phyloP scores from a whole-genome alignment of 352 stramenopile genomes.

The Saprolegnia diclina region DNA sequence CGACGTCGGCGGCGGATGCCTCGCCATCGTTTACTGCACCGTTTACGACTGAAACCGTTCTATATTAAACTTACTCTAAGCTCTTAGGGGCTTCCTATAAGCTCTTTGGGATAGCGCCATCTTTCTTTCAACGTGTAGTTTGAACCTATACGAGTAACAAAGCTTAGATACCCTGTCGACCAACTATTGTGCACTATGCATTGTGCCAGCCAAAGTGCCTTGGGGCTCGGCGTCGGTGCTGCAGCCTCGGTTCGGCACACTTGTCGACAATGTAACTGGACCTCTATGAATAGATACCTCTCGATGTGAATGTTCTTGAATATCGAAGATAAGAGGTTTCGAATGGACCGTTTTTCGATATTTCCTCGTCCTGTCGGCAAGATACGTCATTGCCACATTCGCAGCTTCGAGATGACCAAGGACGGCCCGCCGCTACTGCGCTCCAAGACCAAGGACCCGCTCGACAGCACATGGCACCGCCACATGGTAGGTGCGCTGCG shows the following conservation, averaged over 20 bases:
- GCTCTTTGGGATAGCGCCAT: too few relatives aligned
- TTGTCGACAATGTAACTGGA: too few relatives aligned
- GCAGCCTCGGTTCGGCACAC: too few relatives aligned
- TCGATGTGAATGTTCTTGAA: not conserved
- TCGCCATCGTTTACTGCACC: not conserved
- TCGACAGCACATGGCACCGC: conserved; percentile 80
- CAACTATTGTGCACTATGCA: too few relatives aligned
- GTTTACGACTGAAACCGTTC: too few relatives aligned
- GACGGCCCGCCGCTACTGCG: not conserved
- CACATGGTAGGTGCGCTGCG: conserved; percentile 54
- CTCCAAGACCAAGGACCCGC: conserved; percentile 43
- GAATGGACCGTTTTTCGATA: not conserved
- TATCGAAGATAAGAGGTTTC: not conserved
- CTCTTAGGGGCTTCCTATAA: too few relatives aligned
- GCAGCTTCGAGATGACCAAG: not conserved
- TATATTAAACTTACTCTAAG: too few relatives aligned
- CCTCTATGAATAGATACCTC: not conserved
- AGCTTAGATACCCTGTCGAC: too few relatives aligned
- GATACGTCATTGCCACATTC: not conserved
- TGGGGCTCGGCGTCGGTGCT: too few relatives aligned
- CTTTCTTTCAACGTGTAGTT: too few relatives aligned
- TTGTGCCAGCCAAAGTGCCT: too few relatives aligned
- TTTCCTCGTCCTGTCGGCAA: not conserved
- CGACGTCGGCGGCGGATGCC: not conserved
- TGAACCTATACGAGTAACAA: too few relatives aligned